A percentile compares a stretch with the other conserved stretches of the same genome.
Evolutionary conservation across 2,329 filamentous ascomycete species (phyloP).

Genomic region (Xylariaceae sp.): DNA sequence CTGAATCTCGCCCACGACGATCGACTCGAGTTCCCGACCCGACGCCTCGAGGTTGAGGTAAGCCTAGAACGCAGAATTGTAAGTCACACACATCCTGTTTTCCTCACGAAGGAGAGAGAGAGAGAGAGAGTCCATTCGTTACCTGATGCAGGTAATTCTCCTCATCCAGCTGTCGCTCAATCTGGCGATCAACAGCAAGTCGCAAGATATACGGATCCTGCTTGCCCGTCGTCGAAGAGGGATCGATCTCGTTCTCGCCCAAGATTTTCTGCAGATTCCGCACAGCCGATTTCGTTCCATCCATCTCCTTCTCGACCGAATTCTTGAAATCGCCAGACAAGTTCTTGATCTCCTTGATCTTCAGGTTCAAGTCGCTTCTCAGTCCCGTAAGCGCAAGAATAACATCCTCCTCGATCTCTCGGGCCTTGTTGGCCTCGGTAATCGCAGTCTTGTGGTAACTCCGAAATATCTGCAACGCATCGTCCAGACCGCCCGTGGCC

Average conservation of each 20-base stretch:
- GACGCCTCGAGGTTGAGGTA: constrained; percentile 93
- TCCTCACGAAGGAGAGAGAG: background rate
- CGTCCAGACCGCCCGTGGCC: constrained; percentile 74
- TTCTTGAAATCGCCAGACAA: constrained; percentile 96
- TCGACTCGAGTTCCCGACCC: constrained; percentile 89
- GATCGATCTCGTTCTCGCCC: constrained; percentile 72
- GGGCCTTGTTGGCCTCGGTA: constrained; percentile 77
- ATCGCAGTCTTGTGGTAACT: constrained; percentile 78
- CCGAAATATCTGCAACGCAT: constrained; percentile 75
- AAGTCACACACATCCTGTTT: constrained; percentile 9
- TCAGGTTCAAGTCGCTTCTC: constrained; percentile 82
- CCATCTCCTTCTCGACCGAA: constrained; percentile 91
- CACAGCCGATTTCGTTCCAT: constrained; percentile 72
- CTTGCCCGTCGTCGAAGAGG: constrained; percentile 70
- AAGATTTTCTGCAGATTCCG: constrained; percentile 76
- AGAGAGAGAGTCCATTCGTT: constrained; percentile 30
- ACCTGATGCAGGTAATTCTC: constrained; percentile 95
- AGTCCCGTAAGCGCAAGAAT: constrained; percentile 81
- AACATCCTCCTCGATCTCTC: constrained; percentile 86
- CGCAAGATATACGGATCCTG: constrained; percentile 88
- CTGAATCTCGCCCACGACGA: constrained; percentile 95
- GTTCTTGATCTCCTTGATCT: constrained; percentile 97
- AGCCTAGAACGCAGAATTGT: constrained; percentile 50
- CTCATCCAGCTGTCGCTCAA: constrained; percentile 90
- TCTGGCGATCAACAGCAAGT: constrained; percentile 78